Evolutionary conservation across 495 filamentous ascomycete genomes (phyloP).

Genomic region (Hamigera avellanea): DNA sequence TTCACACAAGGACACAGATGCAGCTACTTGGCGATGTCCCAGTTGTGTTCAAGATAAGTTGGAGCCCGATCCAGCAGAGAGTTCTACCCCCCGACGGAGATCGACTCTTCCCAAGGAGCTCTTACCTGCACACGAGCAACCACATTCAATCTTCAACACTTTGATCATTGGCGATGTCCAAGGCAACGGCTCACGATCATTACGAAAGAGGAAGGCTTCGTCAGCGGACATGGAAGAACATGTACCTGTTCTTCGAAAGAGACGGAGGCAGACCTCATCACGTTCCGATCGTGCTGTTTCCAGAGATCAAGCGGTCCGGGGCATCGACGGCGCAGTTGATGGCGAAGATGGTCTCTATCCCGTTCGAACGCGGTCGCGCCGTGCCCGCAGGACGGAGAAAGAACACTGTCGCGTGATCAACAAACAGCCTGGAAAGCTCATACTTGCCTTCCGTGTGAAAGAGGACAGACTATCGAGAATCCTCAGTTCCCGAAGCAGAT

Average conservation of each 20-base stretch:
- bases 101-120: constrained; percentile 58
- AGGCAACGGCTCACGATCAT: constrained; percentile 71
- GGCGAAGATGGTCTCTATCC: constrained; percentile 12
- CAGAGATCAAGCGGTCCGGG: constrained; percentile 10
- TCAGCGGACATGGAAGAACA: constrained; percentile 43
- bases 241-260: constrained; percentile 32
- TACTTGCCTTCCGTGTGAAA: constrained; percentile 50
- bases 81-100: constrained; percentile 28
- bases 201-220: constrained; percentile 75
- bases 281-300: constrained; percentile 12
- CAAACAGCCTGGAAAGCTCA: constrained; percentile 31
- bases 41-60: constrained; percentile 59
- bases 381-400: constrained; percentile 22
- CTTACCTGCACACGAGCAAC: constrained; percentile 48
- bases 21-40: constrained; percentile 67
- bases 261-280: constrained; percentile 26
- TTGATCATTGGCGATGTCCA: constrained; percentile 70
- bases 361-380: constrained; percentile 24
- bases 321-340: constrained; percentile 10
- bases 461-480: constrained; percentile 48
- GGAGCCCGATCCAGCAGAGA: constrained; percentile 33
- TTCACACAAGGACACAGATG: constrained; percentile 14
- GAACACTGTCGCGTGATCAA: constrained; percentile 25
- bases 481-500: constrained; percentile 26
- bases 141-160: constrained; percentile 68